A percentile compares a stretch with the other conserved stretches of the same genome.
These are phyloP conservation scores for Picea abies DNA, from an alignment of 83 land plant genomes.

Conservation along the genomic window DNA sequence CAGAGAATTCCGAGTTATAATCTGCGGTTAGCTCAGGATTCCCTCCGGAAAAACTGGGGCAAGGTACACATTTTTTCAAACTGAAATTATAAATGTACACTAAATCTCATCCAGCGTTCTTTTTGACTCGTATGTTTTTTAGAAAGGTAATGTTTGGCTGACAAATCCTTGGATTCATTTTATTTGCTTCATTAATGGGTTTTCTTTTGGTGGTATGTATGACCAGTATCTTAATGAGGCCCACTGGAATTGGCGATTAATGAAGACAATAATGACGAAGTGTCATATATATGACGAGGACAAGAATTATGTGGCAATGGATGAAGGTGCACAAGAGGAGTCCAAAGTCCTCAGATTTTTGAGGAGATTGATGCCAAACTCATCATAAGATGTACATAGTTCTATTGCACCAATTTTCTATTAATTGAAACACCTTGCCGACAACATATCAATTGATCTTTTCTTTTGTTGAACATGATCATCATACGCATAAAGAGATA, in stretches of 20 bases:
- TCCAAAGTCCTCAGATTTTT: conserved; percentile 59
- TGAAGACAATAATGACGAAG: conserved; percentile 84
- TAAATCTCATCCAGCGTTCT: too few species aligned
- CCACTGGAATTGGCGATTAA: conserved; percentile 80
- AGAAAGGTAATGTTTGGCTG: background rate
- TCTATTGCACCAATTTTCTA: too few species aligned
- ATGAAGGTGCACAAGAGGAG: conserved; percentile 51
- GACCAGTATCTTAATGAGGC: conserved; percentile 80
- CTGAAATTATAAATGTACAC: too few species aligned
- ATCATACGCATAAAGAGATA: too few species aligned
- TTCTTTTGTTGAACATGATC: too few species aligned
- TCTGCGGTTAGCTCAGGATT: conserved; percentile 69
- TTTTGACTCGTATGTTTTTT: too few species aligned
- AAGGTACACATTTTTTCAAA: conserved; percentile 36
- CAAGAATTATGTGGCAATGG: conserved; percentile 62
- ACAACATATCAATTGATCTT: too few species aligned
- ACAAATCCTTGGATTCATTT: background rate
- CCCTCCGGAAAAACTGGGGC: conserved; percentile 83
- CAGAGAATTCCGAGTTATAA: conserved; percentile 88
- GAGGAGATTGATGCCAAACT: conserved; percentile 58
- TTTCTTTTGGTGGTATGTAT: background rate
- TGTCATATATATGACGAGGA: conserved; percentile 73
- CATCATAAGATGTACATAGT: too few species aligned
- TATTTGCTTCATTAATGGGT: background rate
- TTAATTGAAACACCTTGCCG: too few species aligned